Percentiles rank a stretch among this genome's conserved stretches.
Evolutionary conservation across 2,329 filamentous ascomycete genomes (phyloP).

Genomic region (Mycosphaerella sp.): DNA sequence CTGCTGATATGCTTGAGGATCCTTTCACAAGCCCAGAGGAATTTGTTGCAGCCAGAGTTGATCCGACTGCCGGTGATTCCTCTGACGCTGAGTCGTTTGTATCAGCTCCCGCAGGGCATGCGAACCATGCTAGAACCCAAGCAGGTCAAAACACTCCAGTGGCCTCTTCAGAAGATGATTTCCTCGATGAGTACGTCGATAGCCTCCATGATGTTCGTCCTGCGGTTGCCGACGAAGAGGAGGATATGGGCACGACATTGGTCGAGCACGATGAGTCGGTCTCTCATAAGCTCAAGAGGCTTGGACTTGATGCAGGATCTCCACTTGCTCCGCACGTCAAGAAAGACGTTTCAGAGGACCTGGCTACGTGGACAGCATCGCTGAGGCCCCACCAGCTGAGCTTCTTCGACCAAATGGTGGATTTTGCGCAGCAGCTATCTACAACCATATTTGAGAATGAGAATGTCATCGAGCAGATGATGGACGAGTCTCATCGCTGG

Average conservation of each 20-base stretch:
- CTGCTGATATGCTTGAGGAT: slow-evolving; percentile 1
- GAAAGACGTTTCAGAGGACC: slow-evolving; percentile 14
- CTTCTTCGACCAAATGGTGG: slow-evolving; percentile 36
- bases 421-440: slow-evolving; percentile 40
- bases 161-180: not conserved
- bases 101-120: too few relatives aligned
- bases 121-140: too few relatives aligned
- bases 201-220: not conserved
- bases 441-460: slow-evolving; percentile 45
- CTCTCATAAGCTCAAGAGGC: not conserved
- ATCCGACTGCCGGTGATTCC: too few relatives aligned
- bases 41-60: not conserved
- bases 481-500: slow-evolving; percentile 41
- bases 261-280: slow-evolving; percentile 1
- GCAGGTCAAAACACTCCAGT: not conserved
- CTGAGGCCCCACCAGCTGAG: slow-evolving; percentile 38
- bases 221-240: not conserved
- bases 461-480: slow-evolving; percentile 39
- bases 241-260: slow-evolving; percentile 12
- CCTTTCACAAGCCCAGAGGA: slow-evolving; percentile 1
- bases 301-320: not conserved
- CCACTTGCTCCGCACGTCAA: not conserved
- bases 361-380: slow-evolving; percentile 35
- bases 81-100: too few relatives aligned
- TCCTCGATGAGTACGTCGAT: not conserved